These are phyloP conservation scores for Neurospora sp. DNA, from an alignment of 495 filamentous ascomycete genomes.

Conservation along the genomic window DNA sequence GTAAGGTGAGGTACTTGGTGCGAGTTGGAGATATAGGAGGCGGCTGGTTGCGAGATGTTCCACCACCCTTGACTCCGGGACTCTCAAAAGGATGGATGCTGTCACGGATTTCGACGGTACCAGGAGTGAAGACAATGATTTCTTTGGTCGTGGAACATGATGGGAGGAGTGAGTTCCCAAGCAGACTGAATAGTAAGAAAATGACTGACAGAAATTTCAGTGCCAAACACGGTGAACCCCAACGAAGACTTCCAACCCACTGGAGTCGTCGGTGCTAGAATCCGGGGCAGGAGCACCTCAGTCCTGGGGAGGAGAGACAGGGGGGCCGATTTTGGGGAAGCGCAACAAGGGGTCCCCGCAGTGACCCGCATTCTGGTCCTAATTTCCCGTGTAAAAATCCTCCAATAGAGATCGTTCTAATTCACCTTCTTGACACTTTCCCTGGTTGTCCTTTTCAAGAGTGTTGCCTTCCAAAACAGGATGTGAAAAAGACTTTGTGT, in stretches of 20 bases:
- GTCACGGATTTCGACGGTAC: background rate
- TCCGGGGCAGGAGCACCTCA: background rate
- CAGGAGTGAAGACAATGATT: background rate
- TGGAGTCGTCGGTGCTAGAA: background rate
- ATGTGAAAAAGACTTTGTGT: background rate
- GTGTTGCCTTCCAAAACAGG: background rate
- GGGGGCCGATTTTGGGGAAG: background rate
- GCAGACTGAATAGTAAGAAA: background rate
- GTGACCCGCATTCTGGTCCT: conserved; percentile 11
- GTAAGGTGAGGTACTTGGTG: background rate
- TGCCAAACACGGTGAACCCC: background rate
- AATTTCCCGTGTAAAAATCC: conserved; percentile 10
- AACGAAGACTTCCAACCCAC: background rate
- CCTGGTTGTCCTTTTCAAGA: background rate
- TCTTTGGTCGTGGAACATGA: background rate
- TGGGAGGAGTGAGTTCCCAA: background rate
- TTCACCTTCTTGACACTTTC: background rate
- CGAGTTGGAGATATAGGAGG: background rate
- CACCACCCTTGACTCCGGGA: background rate
- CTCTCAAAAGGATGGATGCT: background rate
- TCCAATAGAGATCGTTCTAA: conserved; percentile 7
- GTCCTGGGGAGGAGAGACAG: background rate
- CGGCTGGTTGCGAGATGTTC: conserved; percentile 1
- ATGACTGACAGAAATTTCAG: background rate
- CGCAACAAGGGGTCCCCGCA: conserved; percentile 10